Base-by-base conservation (phyloP, 2,329 filamentous ascomycete species). In the Sporothrix protearum region DNA sequence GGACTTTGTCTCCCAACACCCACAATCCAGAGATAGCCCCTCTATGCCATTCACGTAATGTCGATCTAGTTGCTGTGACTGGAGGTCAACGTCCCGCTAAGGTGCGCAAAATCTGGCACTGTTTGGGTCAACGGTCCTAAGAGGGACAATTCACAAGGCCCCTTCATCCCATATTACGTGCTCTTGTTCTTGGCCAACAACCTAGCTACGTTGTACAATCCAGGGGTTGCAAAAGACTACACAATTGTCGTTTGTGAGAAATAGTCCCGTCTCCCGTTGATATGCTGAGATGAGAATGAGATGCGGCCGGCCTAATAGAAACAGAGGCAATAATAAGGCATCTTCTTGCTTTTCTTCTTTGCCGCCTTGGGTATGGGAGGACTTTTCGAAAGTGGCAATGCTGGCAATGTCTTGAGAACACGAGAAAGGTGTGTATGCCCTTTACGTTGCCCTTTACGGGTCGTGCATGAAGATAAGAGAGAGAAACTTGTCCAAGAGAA, bases 261-360 rank as follows among this genome's bases (percentile, higher is more conserved):
- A 33, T n/a, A 8, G 9, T 22, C 39, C 14, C 5, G 22, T 28
- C 12, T 47, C 36, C 22, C 25, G 36, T 30, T 28, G 14, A 30
- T 19, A 22, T 66, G 61, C 61, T 66, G n/a, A 66, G 61, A 22
- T 66, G 39, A 66, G 61, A 47, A 22, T 66, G 39, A 66, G 61
- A 47, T 66, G 61, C 22, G 39, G 39, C 39, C 28, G n/a, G n/a
- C 14, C 8, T 10, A 33, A 39, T 14, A 8, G 33, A 16, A 61
- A 59, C n/a, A 42, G 22, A 28, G 16, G 39, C 39, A 45, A 28
- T 19, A 12, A 22, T 55, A 28, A 6, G 47, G 47, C 42, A 45
- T 45, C 19, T 53, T 53, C 22, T 28, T 14, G 33, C 57, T 12
- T 61, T 6, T 33, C 33, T 30, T 30, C 33, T 12, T 8, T 14